A percentile compares a stretch with the other conserved stretches of the same genome.
phyloP scores from a whole-genome alignment of 495 filamentous ascomycete species.

The Neurospora sp. region DNA sequence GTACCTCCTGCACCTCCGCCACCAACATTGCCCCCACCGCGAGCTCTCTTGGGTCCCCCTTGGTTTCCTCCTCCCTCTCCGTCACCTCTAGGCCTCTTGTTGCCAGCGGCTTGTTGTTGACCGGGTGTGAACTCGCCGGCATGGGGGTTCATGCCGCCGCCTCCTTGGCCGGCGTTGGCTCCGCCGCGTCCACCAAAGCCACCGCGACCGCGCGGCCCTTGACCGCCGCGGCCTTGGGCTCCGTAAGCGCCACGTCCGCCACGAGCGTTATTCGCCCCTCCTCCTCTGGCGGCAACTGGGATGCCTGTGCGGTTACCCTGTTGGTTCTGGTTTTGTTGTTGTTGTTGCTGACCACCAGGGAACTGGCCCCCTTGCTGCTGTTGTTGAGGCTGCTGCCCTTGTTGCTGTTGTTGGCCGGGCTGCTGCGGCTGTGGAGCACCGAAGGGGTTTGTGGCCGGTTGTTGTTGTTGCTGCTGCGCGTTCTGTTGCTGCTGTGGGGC shows the following conservation, averaged over 20 bases:
- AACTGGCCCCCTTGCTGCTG: neutral
- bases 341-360: neutral
- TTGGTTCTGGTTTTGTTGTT: conserved; percentile 7
- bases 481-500: conserved; percentile 5
- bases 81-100: conserved; percentile 18
- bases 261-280: conserved; percentile 3
- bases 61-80: conserved; percentile 6
- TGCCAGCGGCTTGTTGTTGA: conserved; percentile 9
- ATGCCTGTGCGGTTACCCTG: neutral
- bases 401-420: neutral
- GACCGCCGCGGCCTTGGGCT: conserved; percentile 14
- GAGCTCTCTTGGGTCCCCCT: conserved; percentile 10
- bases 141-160: conserved; percentile 16
- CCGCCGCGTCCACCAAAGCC: conserved; percentile 14
- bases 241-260: conserved; percentile 6
- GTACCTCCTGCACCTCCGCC: neutral
- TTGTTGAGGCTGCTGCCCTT: neutral
- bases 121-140: conserved; percentile 21
- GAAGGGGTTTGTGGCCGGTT: neutral
- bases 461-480: conserved; percentile 2
- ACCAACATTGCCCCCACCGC: conserved; percentile 6
- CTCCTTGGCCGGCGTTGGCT: conserved; percentile 1
- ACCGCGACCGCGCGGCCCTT: conserved; percentile 18
- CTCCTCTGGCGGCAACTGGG: conserved; percentile 1
- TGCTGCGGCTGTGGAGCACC: neutral